A percentile compares a stretch with the other conserved stretches of the same genome.
Evolutionary conservation across 2,329 filamentous ascomycete species (phyloP).

Genomic region (Verticillium albo-atrum): DNA sequence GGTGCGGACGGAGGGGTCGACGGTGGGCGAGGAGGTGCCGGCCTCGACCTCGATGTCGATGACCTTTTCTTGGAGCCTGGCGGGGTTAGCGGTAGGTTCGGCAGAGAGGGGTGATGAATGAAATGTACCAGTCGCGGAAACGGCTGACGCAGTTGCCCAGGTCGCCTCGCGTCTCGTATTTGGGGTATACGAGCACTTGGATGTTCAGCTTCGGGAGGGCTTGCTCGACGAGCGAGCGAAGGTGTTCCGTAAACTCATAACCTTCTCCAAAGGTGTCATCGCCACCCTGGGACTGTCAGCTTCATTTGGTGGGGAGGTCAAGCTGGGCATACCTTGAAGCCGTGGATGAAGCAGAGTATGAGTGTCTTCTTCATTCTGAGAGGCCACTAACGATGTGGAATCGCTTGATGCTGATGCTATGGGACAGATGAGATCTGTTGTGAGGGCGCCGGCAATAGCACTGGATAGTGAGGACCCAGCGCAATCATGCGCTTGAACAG

Average conservation of each 20-base stretch:
- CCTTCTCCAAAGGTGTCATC: slow-evolving; percentile 70
- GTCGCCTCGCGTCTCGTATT: slow-evolving; percentile 78
- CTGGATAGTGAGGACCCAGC: no score
- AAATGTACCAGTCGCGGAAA: slow-evolving; percentile 67
- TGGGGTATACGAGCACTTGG: slow-evolving; percentile 67
- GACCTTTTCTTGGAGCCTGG: slow-evolving; percentile 81
- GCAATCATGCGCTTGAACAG: no score
- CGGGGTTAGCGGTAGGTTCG: not conserved
- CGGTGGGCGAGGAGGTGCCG: slow-evolving; percentile 73
- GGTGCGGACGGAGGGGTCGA: slow-evolving; percentile 79
- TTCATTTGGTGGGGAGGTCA: not conserved
- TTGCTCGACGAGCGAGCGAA: slow-evolving; percentile 59
- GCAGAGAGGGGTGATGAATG: not conserved
- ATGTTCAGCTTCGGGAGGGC: slow-evolving; percentile 67
- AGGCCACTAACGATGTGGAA: not conserved
- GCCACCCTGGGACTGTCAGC: slow-evolving; percentile 50
- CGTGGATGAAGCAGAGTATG: slow-evolving; percentile 79
- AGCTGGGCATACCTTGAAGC: slow-evolving; percentile 63
- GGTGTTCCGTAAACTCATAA: slow-evolving; percentile 65
- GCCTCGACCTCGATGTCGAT: slow-evolving; percentile 90
- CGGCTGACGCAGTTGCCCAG: slow-evolving; percentile 64
- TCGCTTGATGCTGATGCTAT: not conserved
- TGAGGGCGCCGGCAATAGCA: no score
- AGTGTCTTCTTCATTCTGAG: slow-evolving; percentile 57
- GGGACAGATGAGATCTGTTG: no score